Evolutionary conservation across 202 grass and related monocot species (phyloP), one percentile per base, ranked within the genome.

Genomic region (Carex sylvatica): DNA sequence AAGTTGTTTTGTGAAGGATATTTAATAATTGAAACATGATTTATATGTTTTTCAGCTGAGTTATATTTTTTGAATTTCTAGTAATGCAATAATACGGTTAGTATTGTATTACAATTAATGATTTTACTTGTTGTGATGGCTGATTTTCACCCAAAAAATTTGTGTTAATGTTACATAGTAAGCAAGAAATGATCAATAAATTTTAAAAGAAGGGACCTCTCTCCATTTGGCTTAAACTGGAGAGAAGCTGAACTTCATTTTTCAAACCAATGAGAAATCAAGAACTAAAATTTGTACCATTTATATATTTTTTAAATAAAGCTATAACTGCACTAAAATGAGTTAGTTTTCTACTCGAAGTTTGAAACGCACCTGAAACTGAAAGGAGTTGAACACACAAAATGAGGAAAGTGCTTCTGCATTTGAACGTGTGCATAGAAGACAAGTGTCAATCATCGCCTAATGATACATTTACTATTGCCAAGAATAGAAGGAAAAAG

Each of bases 371-470:
- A 75, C 47, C 72, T 75, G 72, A 72, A 72, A 49, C 72, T 75
- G 72, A 72, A 51, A 49, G 40, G 69, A 4, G 18, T 72, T 42
- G 30, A 75, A 75, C 72, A 74, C 71, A 75, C 47, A n/a, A 75
- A 75, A n/a, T 75, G 72, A 75, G 49, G 72, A 31, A 75, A 75
- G 72, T 75, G 51, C 4, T 33, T 9, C n/a, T 75, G 49, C 72
- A 75, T 75, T 75, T 33, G 49, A 55, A 23, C 24, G 15, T 75
- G 72, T 75, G 49, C 71, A 54, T 30, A 74, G 71, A 74, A 54
- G 23, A 28, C 71, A 75, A 49, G 71, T 75, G 71, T 75, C 71
- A 75, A 75, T 75, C 23, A 75, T 75, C 71, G 71, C 46, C 71
- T n/a, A 55, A 75, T 75, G 5, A 75, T 75, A 49, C 10, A 49